phyloP scores from a whole-genome alignment of 2,329 filamentous ascomycete species.

The Achaetomium macrosporum region DNA sequence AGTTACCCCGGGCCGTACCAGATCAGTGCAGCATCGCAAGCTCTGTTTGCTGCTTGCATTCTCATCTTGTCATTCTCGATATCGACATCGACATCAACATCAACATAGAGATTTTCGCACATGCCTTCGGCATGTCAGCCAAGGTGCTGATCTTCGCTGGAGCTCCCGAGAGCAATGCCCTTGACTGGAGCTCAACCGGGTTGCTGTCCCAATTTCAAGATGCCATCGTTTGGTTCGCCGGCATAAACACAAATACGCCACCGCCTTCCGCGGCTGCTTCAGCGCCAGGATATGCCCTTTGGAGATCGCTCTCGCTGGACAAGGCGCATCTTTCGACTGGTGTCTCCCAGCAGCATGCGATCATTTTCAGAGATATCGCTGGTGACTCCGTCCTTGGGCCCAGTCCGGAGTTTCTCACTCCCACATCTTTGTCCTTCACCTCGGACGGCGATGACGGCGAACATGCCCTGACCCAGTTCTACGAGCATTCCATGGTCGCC shows the following conservation, averaged over 20 bases:
- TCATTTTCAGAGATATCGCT: constrained; percentile 13
- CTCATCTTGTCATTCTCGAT: background rate
- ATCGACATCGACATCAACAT: no score
- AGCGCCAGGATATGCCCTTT: constrained; percentile 34
- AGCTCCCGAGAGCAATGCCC: constrained; percentile 48
- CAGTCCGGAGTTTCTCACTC: constrained; percentile 44
- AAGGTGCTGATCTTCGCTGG: constrained; percentile 40
- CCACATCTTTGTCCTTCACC: constrained; percentile 35
- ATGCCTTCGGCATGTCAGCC: constrained; percentile 24
- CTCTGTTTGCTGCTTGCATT: background rate
- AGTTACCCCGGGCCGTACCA: no score
- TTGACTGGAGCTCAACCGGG: constrained; percentile 49
- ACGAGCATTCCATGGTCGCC: constrained; percentile 68
- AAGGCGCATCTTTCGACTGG: constrained; percentile 44
- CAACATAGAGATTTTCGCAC: no score
- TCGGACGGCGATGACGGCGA: constrained; percentile 28
- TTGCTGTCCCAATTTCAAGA: constrained; percentile 44
- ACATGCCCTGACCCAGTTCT: constrained; percentile 55
- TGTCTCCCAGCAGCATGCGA: constrained; percentile 46
- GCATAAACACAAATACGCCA: constrained; percentile 15
- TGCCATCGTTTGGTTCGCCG: constrained; percentile 36
- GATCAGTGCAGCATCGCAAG: no score
- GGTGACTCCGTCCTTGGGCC: constrained; percentile 17
- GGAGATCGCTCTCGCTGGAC: constrained; percentile 50
- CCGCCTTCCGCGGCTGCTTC: constrained; percentile 12